Evolutionary conservation across 805 yeast species (phyloP).

Genomic region (Ogataea polymorpha): DNA sequence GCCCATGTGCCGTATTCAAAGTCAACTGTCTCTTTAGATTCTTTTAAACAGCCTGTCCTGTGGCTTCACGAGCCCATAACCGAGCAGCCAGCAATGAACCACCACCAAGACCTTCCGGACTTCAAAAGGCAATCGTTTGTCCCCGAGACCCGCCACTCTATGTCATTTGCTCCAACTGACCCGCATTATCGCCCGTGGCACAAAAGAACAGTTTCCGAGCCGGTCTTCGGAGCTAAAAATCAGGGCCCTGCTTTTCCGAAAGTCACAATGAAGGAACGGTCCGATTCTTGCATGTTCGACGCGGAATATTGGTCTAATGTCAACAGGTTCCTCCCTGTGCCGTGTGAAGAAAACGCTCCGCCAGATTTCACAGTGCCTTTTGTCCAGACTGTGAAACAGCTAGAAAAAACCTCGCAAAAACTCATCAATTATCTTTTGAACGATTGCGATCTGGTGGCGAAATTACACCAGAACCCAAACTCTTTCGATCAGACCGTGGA

Average conservation of each 20-base stretch:
- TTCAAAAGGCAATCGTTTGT: not conserved
- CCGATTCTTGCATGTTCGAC: constrained; percentile 7
- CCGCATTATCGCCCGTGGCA: not conserved
- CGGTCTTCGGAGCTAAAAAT: not conserved
- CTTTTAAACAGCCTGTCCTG: not conserved
- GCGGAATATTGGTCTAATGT: constrained; percentile 17
- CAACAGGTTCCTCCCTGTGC: constrained; percentile 9
- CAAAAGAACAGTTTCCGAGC: constrained; percentile 15
- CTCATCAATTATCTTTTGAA: constrained; percentile 12
- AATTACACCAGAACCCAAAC: constrained; percentile 2
- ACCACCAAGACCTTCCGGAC: not conserved
- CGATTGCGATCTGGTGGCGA: constrained; percentile 15
- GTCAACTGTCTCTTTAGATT: not conserved
- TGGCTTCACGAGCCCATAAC: not conserved
- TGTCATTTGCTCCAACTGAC: not conserved
- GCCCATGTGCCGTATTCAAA: not conserved
- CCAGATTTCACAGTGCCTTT: constrained; percentile 11
- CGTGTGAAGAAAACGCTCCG: constrained; percentile 15
- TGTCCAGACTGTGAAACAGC: constrained; percentile 10
- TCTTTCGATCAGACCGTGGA: constrained; percentile 1
- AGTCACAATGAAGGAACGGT: constrained; percentile 17
- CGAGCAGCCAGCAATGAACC: not conserved
- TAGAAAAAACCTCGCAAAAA: constrained; percentile 11
- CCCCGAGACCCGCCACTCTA: not conserved
- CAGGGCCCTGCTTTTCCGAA: constrained; percentile 12